A percentile compares a stretch with the other conserved stretches of the same genome.
Evolutionary conservation across 345 rosid genomes (phyloP).

Genomic region (Ailanthus altissimus): DNA sequence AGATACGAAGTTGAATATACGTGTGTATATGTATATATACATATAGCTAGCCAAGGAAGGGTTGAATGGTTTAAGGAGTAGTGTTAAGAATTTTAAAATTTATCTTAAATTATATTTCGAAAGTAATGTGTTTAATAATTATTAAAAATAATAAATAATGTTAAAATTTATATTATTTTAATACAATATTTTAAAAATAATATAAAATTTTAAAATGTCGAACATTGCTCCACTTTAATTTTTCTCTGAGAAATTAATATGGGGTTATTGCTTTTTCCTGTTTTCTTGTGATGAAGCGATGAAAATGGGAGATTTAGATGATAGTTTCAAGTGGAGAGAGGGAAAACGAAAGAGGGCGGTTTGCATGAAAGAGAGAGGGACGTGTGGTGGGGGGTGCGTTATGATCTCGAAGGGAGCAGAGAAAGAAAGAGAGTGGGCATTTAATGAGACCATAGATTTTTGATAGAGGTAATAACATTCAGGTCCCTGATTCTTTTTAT

Average conservation of each 20-base stretch:
- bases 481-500: too few species aligned
- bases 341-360: background rate
- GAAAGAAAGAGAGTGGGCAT: background rate
- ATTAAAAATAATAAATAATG: too few species aligned
- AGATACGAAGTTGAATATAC: background rate
- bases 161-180: too few species aligned
- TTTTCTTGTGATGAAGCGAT: background rate
- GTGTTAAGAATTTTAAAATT: too few species aligned
- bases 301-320: background rate
- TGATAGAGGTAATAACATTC: background rate
- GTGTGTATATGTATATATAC: background rate
- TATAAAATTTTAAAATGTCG: too few species aligned
- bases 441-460: background rate
- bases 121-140: too few species aligned
- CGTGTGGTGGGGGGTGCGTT: background rate
- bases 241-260: background rate
- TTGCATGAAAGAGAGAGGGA: background rate
- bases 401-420: background rate
- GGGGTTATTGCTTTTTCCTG: background rate
- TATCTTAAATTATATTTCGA: too few species aligned
- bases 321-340: background rate
- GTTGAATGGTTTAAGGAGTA: too few species aligned
- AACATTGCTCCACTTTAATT: too few species aligned
- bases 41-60: too few species aligned
- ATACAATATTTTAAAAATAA: too few species aligned